A percentile compares a stretch with the other conserved stretches of the same genome.
phyloP scores from a whole-genome alignment of 179 eudicot genomes.

The Monotropa hypopitys region DNA sequence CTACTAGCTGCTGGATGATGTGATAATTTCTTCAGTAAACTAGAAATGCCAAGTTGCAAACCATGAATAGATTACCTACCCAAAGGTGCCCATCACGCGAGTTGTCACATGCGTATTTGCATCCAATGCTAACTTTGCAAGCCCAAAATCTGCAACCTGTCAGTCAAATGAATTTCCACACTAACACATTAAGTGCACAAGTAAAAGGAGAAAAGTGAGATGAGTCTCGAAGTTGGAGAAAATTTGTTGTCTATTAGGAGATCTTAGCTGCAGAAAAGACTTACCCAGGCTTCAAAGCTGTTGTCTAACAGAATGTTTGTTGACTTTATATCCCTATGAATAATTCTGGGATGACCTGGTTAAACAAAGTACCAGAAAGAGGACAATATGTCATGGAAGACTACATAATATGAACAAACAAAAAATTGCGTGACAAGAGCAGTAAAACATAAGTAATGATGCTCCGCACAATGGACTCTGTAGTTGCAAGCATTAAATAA shows the following conservation, averaged over 20 bases:
- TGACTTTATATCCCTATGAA: constrained; percentile 90
- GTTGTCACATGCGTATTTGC: constrained; percentile 74
- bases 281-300: constrained; percentile 85
- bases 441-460: not conserved
- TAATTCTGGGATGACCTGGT: constrained; percentile 83
- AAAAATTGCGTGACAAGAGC: not conserved
- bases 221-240: not conserved
- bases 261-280: constrained; percentile 7
- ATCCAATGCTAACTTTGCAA: constrained; percentile 78
- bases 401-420: not conserved
- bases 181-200: not conserved
- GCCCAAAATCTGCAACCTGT: constrained; percentile 96
- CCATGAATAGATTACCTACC: constrained; percentile 29
- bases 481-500: not conserved
- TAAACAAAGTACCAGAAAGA: constrained; percentile 6
- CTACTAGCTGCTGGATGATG: not conserved
- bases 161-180: constrained; percentile 7
- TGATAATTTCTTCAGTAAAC: not conserved
- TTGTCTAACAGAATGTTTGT: constrained; percentile 75
- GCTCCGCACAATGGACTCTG: not conserved
- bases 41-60: not conserved
- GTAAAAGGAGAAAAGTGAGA: not conserved
- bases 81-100: constrained; percentile 98
- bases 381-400: not conserved
- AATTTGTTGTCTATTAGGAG: not conserved